Conservation (phyloP, 768 basidiomycete species). For the Russula abietina region DNA sequence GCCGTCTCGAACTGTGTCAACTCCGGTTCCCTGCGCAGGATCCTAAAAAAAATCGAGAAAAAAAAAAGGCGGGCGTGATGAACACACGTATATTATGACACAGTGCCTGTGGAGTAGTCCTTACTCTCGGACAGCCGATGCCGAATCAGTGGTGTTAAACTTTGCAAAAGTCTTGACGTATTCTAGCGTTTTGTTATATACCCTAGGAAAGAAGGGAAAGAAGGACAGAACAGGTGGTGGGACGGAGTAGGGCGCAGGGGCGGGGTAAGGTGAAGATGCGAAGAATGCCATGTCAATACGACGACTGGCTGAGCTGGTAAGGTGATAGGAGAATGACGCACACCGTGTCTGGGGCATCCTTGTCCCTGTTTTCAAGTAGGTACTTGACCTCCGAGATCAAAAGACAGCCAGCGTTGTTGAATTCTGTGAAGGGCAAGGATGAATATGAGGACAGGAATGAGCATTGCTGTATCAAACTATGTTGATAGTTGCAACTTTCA, state of each 20-base stretch:
- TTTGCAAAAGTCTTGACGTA: slow-evolving; percentile 90
- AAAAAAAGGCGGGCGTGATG: not conserved
- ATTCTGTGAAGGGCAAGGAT: slow-evolving; percentile 49
- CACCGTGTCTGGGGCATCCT: slow-evolving; percentile 85
- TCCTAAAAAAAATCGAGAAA: slow-evolving; percentile 39
- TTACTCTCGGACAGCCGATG: slow-evolving; percentile 65
- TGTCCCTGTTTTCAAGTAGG: slow-evolving; percentile 78
- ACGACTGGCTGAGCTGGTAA: too few species aligned
- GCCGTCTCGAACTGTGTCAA: slow-evolving; percentile 89
- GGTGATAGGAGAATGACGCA: slow-evolving; percentile 34
- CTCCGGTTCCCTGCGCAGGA: slow-evolving; percentile 68
- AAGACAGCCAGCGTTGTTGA: slow-evolving; percentile 87
- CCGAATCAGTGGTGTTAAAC: slow-evolving; percentile 80
- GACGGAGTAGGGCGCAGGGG: too few species aligned
- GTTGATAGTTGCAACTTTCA: not conserved
- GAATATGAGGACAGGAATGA: not conserved
- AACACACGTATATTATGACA: not conserved
- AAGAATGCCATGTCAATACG: not conserved
- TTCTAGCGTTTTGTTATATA: slow-evolving; percentile 89
- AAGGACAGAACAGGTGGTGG: too few species aligned
- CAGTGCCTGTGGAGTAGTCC: not conserved
- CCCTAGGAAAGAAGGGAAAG: slow-evolving; percentile 39
- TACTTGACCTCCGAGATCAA: slow-evolving; percentile 92
- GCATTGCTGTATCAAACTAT: not conserved
- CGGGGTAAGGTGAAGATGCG: too few species aligned